Base-by-base conservation (phyloP, 495 filamentous ascomycete genomes). In the Penicillium verhagenii region DNA sequence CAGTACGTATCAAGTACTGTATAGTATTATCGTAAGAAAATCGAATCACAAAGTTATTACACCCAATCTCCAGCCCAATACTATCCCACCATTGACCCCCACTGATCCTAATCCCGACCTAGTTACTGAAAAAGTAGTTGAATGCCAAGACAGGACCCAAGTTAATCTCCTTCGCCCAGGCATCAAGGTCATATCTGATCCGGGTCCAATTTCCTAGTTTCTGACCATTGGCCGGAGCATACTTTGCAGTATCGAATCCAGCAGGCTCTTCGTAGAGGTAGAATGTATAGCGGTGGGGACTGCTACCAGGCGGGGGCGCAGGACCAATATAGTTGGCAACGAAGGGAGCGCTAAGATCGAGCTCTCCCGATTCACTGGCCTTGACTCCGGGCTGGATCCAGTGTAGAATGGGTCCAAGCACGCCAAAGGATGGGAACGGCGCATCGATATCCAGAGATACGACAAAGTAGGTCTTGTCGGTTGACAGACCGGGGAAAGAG, bases 221-320 rank as follows among this genome's bases (percentile, higher is more conserved):
- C 56, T 75, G 65, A 2, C 72, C 79, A 25, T 67, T 57, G 18
- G 71, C 57, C 56, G 80, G 72, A 29, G 75, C 64, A 60, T 77
- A 70, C 44, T 72, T 72, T 51, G 66, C 62, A n/a, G 39, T 67
- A 24, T 77, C 70, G 26, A 85, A 74, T 4, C 60, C 72, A 37
- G 59, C 68, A 0, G 82, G 82, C 68, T 85, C 76, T 65, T 82
- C 78, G 58, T 79, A 85, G 23, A 85, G 58, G 59, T 85, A 65
- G 59, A 83, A 84, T 11, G 75, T 49, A 58, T 86, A 84, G 7
- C 82, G 79, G 61, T 85, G 82, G 1, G 80, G 79, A 4, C 70
- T 52, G 52, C 79, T 79, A 14, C 65, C 58, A 14, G 71, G 72
- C 11, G 82, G 82, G 11, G 82, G 82, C 19, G 61, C 73, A 20